phyloP scores from a whole-genome alignment of 2,329 filamentous ascomycete genomes.

The Helminthosporium solani region DNA sequence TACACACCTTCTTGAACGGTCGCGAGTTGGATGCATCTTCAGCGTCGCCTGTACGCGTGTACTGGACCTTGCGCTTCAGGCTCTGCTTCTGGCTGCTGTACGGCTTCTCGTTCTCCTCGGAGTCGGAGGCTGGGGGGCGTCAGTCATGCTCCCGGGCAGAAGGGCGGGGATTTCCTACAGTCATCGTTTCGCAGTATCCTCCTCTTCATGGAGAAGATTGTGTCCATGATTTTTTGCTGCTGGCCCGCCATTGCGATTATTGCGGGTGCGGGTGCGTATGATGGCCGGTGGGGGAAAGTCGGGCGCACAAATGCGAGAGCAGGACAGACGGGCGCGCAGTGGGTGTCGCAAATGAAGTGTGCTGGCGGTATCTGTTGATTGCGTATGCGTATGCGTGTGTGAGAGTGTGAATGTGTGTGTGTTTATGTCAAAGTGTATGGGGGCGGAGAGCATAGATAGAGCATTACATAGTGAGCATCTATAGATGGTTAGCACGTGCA shows the following conservation, averaged over 20 bases:
- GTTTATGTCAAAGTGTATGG: neutral
- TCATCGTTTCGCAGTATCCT: constrained; percentile 37
- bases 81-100: constrained; percentile 77
- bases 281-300: constrained; percentile 19
- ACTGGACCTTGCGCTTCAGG: constrained; percentile 72
- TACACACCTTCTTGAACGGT: constrained; percentile 68
- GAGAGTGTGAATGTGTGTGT: neutral
- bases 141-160: constrained; percentile 13
- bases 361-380: neutral
- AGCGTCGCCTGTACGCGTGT: constrained; percentile 69
- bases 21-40: constrained; percentile 60
- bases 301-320: constrained; percentile 3
- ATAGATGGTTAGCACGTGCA: no score
- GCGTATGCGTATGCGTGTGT: neutral
- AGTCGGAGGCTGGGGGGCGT: constrained; percentile 67
- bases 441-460: no score
- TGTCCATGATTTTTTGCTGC: constrained; percentile 44
- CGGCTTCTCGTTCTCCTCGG: constrained; percentile 69
- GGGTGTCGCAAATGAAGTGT: neutral
- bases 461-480: no score
- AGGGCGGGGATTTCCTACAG: constrained; percentile 22
- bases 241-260: constrained; percentile 44
- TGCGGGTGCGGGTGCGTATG: constrained; percentile 13
- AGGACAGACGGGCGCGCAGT: neutral
- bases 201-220: constrained; percentile 44